Conservation (phyloP, 2,329 filamentous ascomycete species). For the Ceratocystis harringtonii region DNA sequence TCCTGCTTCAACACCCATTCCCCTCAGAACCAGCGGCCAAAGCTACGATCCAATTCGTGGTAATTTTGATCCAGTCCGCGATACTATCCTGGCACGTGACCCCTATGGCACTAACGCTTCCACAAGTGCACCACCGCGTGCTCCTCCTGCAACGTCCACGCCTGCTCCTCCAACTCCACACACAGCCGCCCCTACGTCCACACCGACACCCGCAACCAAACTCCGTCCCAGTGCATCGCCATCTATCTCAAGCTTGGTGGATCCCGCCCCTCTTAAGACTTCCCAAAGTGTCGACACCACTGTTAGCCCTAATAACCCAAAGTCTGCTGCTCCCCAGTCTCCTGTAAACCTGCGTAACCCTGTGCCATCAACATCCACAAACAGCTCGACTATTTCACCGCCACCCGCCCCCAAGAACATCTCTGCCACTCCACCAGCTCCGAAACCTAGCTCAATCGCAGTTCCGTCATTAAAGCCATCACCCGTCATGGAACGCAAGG, state of each 20-base stretch:
- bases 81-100: constrained; percentile 43
- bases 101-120: constrained; percentile 29
- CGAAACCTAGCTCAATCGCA: constrained; percentile 8
- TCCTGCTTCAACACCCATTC: constrained; percentile 28
- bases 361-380: constrained; percentile 24
- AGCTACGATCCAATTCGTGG: constrained; percentile 83
- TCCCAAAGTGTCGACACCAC: not conserved
- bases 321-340: not conserved
- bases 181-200: constrained; percentile 17
- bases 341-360: not conserved
- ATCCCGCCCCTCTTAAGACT: constrained; percentile 34
- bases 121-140: constrained; percentile 37
- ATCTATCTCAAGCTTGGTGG: constrained; percentile 80
- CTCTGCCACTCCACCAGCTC: not conserved
- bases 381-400: constrained; percentile 21
- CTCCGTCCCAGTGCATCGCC: constrained; percentile 78
- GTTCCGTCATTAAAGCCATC: constrained; percentile 16
- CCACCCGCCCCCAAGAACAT: not conserved
- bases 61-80: constrained; percentile 49
- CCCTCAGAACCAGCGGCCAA: constrained; percentile 54
- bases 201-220: constrained; percentile 16
- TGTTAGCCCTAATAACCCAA: not conserved
- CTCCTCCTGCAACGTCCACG: constrained; percentile 23
- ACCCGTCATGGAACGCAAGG: constrained; percentile 15
- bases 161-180: constrained; percentile 41